Base-by-base conservation (phyloP, 2,329 filamentous ascomycete species). In the Penicillium capsulatum region DNA sequence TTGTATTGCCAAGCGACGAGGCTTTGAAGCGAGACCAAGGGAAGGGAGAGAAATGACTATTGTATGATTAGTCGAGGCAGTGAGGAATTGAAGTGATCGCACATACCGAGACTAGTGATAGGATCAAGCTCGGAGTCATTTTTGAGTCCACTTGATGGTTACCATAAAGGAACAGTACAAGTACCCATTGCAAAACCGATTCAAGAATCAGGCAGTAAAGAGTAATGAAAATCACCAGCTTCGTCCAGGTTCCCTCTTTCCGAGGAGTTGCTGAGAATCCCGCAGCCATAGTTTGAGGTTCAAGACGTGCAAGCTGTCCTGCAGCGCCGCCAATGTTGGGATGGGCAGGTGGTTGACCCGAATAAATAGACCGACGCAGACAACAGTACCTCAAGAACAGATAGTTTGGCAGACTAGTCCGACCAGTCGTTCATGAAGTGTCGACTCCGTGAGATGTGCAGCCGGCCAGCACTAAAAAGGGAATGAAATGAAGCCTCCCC, bases 1-100 rank as follows among this genome's bases (percentile, higher is more conserved):
- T 60, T 62, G 34, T 63, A 63, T 34, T 65, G 61, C 61, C 62
- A 65, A 3, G 63, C 63, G 22, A 67, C 57, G n/a, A 67, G 47
- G 15, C 62, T 64, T 31, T 67, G 64, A 4, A 68, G 47, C 16
- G 50, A 48, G 11, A 64, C 54, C 16, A 67, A 56, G 1, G 63
- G 60, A 2, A 67, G 50, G 0, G 64, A 62, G n/a, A 64, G 45
- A 17, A 64, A 61, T 3, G 60, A 62, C 62, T 67, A 14, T 9
- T 32, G 27, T n/a, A 17, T 9, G 7, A 9, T 51, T 29, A 41
- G 38, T 22, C 19, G 9, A 24, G 19, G 5, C 16, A n/a, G 13
- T n/a, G n/a, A n/a, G 6, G 17, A n/a, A n/a, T 13, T 16, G 7
- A 14, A 22, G 5, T 3, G 28, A 17, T 3, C 15, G 34, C 15